A percentile compares a stretch with the other conserved stretches of the same genome.
Conservation (phyloP, 768 basidiomycete species). For the Suillus paluster region DNA sequence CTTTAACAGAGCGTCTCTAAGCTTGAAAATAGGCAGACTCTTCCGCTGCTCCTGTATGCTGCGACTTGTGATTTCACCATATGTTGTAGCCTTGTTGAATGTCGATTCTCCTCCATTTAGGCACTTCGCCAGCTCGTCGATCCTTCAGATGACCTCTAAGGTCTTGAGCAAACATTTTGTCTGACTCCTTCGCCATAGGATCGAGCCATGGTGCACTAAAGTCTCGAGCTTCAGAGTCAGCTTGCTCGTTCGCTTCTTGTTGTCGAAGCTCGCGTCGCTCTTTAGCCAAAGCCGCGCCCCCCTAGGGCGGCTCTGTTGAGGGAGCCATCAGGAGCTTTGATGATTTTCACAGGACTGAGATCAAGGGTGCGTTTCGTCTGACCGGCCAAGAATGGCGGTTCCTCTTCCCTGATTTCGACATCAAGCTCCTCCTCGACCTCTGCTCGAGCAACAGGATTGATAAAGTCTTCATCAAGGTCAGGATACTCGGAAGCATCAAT, state of each 20-base stretch:
- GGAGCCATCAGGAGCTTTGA: slow-evolving; percentile 98
- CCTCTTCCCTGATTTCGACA: slow-evolving; percentile 96
- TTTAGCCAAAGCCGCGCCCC: slow-evolving; percentile 90
- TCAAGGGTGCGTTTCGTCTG: slow-evolving; percentile 96
- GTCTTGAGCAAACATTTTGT: slow-evolving; percentile 93
- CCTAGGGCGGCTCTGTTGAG: slow-evolving; percentile 94
- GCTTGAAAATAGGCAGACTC: slow-evolving; percentile 92
- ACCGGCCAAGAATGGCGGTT: slow-evolving; percentile 93
- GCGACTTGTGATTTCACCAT: slow-evolving; percentile 87
- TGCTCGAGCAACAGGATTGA: slow-evolving; percentile 72
- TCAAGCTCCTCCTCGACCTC: slow-evolving; percentile 97
- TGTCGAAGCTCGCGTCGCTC: slow-evolving; percentile 93
- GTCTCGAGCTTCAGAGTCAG: slow-evolving; percentile 92
- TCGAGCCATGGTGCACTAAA: slow-evolving; percentile 97
- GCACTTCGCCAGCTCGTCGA: slow-evolving; percentile 80
- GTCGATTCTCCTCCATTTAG: slow-evolving; percentile 91
- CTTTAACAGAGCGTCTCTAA: slow-evolving; percentile 85
- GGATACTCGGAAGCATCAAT: slow-evolving; percentile 93
- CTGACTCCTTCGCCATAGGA: slow-evolving; percentile 90
- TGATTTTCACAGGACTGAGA: slow-evolving; percentile 95
- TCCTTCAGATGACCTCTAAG: slow-evolving; percentile 80
- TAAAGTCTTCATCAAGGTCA: slow-evolving; percentile 86
- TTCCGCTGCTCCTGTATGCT: slow-evolving; percentile 94
- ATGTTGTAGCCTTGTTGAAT: slow-evolving; percentile 95
- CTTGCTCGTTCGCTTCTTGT: slow-evolving; percentile 92